A percentile compares a stretch with the other conserved stretches of the same genome.
Conservation (phyloP, 2,329 filamentous ascomycete species). For the Ceratocystis ficicola region DNA sequence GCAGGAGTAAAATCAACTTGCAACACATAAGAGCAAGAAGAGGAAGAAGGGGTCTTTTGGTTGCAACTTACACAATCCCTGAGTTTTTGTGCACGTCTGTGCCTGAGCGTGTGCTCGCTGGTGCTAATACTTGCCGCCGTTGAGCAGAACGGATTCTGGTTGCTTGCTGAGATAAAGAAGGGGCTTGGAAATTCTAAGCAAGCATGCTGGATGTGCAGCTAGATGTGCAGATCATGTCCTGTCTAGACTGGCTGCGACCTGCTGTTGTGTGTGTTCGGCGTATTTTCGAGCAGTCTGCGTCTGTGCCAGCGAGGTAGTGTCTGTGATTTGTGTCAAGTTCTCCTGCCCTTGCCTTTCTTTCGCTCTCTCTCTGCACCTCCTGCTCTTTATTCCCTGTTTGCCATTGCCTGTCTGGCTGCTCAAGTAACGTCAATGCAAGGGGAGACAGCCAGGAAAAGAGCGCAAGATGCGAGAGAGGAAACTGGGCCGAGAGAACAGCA, state of each 20-base stretch:
- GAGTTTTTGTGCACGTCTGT: neutral
- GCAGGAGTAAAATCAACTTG: neutral
- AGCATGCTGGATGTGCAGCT: neutral
- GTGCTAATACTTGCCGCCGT: neutral
- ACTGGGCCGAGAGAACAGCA: neutral
- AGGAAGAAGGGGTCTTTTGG: neutral
- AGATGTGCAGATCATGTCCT: neutral
- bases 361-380: neutral
- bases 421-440: slow-evolving; percentile 4
- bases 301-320: neutral
- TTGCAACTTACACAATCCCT: neutral
- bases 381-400: neutral
- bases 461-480: neutral
- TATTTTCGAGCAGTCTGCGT: neutral
- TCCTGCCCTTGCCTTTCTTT: neutral
- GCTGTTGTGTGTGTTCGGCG: neutral
- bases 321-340: slow-evolving; percentile 6
- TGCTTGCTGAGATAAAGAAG: neutral
- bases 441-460: neutral
- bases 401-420: neutral
- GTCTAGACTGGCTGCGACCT: neutral
- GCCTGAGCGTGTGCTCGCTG: neutral
- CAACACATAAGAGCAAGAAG: neutral
- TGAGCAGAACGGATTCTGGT: neutral
- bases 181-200: neutral